Evolutionary conservation across 805 yeast genomes (phyloP).

Genomic region (Priceomyces carsonii): DNA sequence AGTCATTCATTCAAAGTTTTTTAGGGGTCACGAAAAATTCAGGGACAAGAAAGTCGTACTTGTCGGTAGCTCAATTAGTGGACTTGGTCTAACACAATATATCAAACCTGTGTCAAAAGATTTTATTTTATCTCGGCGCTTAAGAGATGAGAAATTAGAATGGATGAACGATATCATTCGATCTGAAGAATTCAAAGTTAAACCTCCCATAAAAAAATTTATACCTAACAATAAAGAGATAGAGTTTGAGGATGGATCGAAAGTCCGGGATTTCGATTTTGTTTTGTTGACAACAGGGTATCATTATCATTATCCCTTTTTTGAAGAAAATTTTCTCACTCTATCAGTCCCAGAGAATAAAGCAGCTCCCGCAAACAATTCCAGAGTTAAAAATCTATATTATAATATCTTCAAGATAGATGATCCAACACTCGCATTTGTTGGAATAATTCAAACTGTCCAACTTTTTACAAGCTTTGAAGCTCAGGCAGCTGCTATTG

Average conservation of each 20-base stretch:
- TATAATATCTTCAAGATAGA: slow-evolving; percentile 32
- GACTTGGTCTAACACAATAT: slow-evolving; percentile 45
- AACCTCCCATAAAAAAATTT: slow-evolving; percentile 18
- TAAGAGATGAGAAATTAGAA: slow-evolving; percentile 2
- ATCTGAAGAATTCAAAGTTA: slow-evolving; percentile 17
- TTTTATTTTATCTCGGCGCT: slow-evolving; percentile 12
- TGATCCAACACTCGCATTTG: slow-evolving; percentile 32
- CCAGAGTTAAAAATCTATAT: slow-evolving; percentile 28
- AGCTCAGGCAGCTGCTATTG: slow-evolving; percentile 37
- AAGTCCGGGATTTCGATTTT: slow-evolving; percentile 14
- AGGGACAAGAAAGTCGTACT: slow-evolving; percentile 44
- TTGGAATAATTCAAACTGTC: slow-evolving; percentile 39
- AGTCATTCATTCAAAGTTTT: slow-evolving; percentile 35
- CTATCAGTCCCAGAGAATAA: slow-evolving; percentile 11
- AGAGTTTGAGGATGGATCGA: slow-evolving; percentile 18
- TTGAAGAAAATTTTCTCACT: slow-evolving; percentile 18
- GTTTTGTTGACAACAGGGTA: slow-evolving; percentile 27
- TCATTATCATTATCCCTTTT: slow-evolving; percentile 20
- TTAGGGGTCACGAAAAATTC: slow-evolving; percentile 24
- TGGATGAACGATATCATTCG: slow-evolving; percentile 9
- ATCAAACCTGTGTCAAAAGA: slow-evolving; percentile 19
- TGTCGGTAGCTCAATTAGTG: slow-evolving; percentile 43
- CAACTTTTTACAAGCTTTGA: slow-evolving; percentile 42
- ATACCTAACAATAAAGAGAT: slow-evolving; percentile 13
- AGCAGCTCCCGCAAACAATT: slow-evolving; percentile 23